Conservation (phyloP, 129 eudicot species). For the Flaveria ramosissima region DNA sequence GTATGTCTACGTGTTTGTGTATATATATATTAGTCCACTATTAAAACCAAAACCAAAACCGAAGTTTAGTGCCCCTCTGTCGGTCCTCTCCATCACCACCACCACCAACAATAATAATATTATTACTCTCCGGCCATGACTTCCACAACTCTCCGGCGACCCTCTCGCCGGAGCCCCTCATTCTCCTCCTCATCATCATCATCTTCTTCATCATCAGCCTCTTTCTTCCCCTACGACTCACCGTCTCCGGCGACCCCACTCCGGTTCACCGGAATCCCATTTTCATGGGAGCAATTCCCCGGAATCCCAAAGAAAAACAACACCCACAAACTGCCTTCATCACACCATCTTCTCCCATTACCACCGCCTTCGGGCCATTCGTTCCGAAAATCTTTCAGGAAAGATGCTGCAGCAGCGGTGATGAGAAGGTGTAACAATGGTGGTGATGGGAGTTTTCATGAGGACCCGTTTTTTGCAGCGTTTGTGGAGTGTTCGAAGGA, state of each 20-base stretch:
- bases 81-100: conserved; percentile 9
- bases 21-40: conserved; percentile 2
- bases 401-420: conserved; percentile 25
- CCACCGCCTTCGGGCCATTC: conserved; percentile 48
- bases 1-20: not conserved
- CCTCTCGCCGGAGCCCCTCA: conserved; percentile 42
- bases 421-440: conserved; percentile 20
- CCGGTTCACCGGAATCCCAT: conserved; percentile 53
- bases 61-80: conserved; percentile 7
- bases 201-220: conserved; percentile 33
- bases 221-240: not conserved
- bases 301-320: conserved; percentile 59
- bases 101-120: not conserved
- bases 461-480: conserved; percentile 73
- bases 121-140: not conserved
- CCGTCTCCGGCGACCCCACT: conserved; percentile 27
- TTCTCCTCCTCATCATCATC: conserved; percentile 52
- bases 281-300: conserved; percentile 78
- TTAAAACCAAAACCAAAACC: not conserved
- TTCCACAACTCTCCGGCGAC: conserved; percentile 25
- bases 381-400: conserved; percentile 17
- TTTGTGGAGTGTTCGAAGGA: conserved; percentile 69
- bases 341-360: conserved; percentile 41
- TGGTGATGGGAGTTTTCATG: conserved; percentile 27
- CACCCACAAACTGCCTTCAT: conserved; percentile 11